Base-by-base conservation (phyloP, 495 filamentous ascomycete genomes). In the Chaetomidium leptoderma region DNA sequence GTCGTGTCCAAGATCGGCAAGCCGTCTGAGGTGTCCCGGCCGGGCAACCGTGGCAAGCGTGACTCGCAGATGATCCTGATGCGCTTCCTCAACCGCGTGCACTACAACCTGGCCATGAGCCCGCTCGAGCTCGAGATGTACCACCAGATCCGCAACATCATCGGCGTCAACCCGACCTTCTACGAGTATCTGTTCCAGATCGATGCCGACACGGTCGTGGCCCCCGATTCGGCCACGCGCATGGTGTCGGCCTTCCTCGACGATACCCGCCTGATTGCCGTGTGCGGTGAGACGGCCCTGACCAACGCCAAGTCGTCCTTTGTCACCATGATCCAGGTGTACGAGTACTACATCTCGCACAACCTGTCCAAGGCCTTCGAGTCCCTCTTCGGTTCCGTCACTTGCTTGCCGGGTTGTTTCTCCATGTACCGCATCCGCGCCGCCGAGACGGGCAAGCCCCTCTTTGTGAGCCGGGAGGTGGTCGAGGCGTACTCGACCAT, bases 311-410 rank as follows among this genome's bases (percentile, higher is more conserved):
- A 96, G 72, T 81, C 88, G 16, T 96, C 92, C 14, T 89, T 91
- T 62, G 81, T 93, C 58, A 99, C 93, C 32, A 97, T 97, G 92
- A 97, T 99, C 60, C 93, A 98, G 72, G 93, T 98, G 17, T 98
- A 98, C 78, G 93, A 98, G 74, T 96, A 98, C 79, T 98, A 92
- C 75, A 98, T 98, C 60, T 97, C 95, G 53, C 93, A 98, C 79
- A 95, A 98, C 70, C 78, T 98, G 64, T 86, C 88, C 66, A 98
- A 98, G 74, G 95, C 93, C n/a, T 98, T 98, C 69, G 93, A 98
- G 71, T 92, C 87, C 73, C 81, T 98, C 61, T 98, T 98, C 70
- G 93, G 93, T 40, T 95, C 89, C 60, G 91, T 98, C 59, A 99
- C 93, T 43, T 99, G 93, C 81, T 77, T 99, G 56, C 93, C 93